These are phyloP conservation scores for Aspergillus proliferans DNA, from an alignment of 2,329 filamentous ascomycete species.

Conservation along the genomic window DNA sequence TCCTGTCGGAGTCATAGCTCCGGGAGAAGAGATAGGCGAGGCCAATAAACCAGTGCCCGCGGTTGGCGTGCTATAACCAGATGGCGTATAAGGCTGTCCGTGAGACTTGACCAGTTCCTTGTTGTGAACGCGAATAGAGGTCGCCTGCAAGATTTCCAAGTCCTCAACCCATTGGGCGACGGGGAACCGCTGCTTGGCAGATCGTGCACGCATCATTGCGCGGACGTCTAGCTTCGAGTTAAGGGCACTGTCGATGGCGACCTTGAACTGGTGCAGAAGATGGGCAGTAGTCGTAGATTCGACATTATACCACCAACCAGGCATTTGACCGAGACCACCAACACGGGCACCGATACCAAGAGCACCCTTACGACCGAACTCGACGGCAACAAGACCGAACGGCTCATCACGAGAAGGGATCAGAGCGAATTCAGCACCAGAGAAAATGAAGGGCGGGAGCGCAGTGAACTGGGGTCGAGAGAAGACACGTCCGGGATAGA, in stretches of 20 bases:
- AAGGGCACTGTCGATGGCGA: conserved; percentile 57
- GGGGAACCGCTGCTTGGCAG: conserved; percentile 60
- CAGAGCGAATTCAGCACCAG: conserved; percentile 61
- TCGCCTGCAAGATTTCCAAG: conserved; percentile 56
- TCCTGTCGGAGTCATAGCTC: conserved; percentile 22
- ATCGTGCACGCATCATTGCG: conserved; percentile 59
- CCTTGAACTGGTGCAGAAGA: conserved; percentile 59
- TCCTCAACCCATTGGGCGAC: conserved; percentile 62
- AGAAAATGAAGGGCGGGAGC: conserved; percentile 61
- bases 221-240: conserved; percentile 51
- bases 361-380: conserved; percentile 63
- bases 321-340: conserved; percentile 64
- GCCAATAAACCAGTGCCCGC: conserved; percentile 27
- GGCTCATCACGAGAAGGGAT: conserved; percentile 65
- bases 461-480: conserved; percentile 64
- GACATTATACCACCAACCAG: conserved; percentile 65
- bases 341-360: conserved; percentile 61
- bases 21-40: conserved; percentile 19
- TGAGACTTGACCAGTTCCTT: conserved; percentile 34
- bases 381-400: conserved; percentile 62
- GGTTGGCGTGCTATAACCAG: conserved; percentile 37
- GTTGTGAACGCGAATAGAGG: conserved; percentile 53
- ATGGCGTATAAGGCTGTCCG: conserved; percentile 29
- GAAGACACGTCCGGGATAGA: conserved; percentile 60
- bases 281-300: conserved; percentile 60